Base-by-base conservation (phyloP, 371 early-diverging fungal species). In the Zancudomyces culisetae region DNA sequence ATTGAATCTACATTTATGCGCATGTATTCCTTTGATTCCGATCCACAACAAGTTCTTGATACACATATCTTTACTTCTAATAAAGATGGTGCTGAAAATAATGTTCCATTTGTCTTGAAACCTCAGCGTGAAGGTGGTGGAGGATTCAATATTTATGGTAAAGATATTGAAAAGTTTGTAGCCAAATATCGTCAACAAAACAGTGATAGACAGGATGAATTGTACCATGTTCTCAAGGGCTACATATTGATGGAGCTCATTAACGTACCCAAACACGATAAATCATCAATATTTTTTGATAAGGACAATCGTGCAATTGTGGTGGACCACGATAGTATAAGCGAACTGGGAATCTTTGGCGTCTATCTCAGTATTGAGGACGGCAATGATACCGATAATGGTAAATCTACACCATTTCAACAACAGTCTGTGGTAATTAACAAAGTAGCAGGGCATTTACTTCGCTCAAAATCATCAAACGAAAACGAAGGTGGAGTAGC, bases 101-200 rank as follows among this genome's bases (percentile, higher is more conserved):
- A 87, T 1, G 72, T 71, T 13, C 59, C 72, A 12, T 81, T 72
- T 59, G 95, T 97, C 20, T 73, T 93, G 73, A 97, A 97, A 62
- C 95, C 98, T 2, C 94, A 93, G 63, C 75, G 95, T 28, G 95
- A 97, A 66, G 98, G 98, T 2, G 98, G 98, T 13, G 97, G 90
- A 28, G 97, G 90, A 28, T 87, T 92, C 70, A 97, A 97, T 65
- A 69, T 87, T 24, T 97, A 94, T 62, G 87, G 90, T 18, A 58
- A 71, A n/a, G 90, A 92, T 49, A 86, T 97, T 46, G 69, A 75
- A 3, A 42, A 41, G 3, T n/a, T n/a, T n/a, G n/a, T n/a, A n/a
- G n/a, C n/a, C n/a, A n/a, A n/a, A n/a, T n/a, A n/a, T n/a, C n/a
- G n/a, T n/a, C n/a, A n/a, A n/a, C n/a, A n/a, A n/a, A n/a, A n/a